Evolutionary conservation across 1,284 basidiomycete species (phyloP).

Genomic region (Termitomyces sp.): DNA sequence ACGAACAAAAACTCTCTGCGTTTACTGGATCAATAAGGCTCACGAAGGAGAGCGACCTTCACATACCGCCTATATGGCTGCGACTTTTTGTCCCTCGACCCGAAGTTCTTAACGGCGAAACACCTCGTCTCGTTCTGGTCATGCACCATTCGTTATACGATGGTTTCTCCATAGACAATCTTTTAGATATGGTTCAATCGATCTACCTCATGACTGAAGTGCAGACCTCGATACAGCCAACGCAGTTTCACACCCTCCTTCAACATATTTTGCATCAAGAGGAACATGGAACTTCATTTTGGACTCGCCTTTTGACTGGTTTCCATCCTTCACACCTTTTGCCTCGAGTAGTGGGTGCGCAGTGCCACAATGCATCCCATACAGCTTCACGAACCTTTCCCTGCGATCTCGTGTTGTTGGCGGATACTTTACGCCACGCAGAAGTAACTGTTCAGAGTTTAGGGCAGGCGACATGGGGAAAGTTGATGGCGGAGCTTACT

Average conservation of each 20-base stretch:
- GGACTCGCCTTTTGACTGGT: conserved; percentile 29
- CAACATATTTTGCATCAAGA: conserved; percentile 30
- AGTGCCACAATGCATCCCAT: neutral
- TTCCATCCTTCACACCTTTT: conserved; percentile 20
- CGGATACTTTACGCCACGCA: conserved; percentile 11
- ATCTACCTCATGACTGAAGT: conserved; percentile 26
- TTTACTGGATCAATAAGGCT: conserved; percentile 18
- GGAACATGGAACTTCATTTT: conserved; percentile 34
- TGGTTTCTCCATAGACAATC: conserved; percentile 35
- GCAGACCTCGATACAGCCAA: conserved; percentile 2
- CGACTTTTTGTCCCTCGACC: conserved; percentile 24
- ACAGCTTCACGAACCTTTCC: conserved; percentile 14
- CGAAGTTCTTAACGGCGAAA: conserved; percentile 5
- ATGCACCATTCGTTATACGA: conserved; percentile 52
- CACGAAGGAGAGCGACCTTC: conserved; percentile 21
- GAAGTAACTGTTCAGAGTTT: conserved; percentile 27
- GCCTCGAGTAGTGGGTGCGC: neutral
- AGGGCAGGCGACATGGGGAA: conserved; percentile 38
- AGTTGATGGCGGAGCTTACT: conserved; percentile 31
- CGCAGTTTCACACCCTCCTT: conserved; percentile 30
- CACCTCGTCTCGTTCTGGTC: conserved; percentile 31
- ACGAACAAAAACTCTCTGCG: conserved; percentile 10
- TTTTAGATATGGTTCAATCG: conserved; percentile 30
- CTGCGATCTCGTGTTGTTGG: conserved; percentile 15
- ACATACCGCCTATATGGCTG: conserved; percentile 32